Evolutionary conservation across 495 filamentous ascomycete genomes (phyloP).

Genomic region (Neurospora sp.): DNA sequence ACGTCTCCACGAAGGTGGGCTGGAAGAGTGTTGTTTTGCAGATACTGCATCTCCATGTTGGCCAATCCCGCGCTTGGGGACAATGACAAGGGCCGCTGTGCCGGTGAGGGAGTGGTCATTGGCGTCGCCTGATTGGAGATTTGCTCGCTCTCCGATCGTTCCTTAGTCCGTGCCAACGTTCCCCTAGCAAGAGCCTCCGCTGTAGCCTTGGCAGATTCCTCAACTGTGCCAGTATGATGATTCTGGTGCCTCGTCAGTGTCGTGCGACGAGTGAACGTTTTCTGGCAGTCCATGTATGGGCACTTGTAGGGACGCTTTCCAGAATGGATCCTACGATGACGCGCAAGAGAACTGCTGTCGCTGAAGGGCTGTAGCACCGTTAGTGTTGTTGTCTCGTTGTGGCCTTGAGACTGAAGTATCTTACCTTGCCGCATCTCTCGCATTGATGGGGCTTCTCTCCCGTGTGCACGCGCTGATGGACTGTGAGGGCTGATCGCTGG

Average conservation of each 20-base stretch:
- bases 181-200: constrained; percentile 53
- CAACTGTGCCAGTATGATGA: constrained; percentile 88
- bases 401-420: constrained; percentile 4
- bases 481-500: constrained; percentile 92
- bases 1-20: constrained; percentile 69
- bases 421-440: constrained; percentile 91
- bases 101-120: constrained; percentile 76
- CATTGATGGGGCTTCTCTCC: constrained; percentile 98
- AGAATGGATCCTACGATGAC: constrained; percentile 90
- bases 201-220: constrained; percentile 83
- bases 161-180: constrained; percentile 36
- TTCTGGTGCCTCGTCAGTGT: constrained; percentile 94
- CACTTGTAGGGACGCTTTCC: constrained; percentile 97
- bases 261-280: constrained; percentile 93
- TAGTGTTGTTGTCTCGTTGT: not conserved
- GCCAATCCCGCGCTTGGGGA: constrained; percentile 73
- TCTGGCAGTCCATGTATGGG: constrained; percentile 94
- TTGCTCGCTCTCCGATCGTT: constrained; percentile 65
- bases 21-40: constrained; percentile 63
- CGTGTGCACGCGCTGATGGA: constrained; percentile 90
- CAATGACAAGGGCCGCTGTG: constrained; percentile 62
- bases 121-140: constrained; percentile 77
- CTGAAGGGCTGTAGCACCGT: constrained; percentile 71
- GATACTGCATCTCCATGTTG: constrained; percentile 65
- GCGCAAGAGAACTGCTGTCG: constrained; percentile 88